phyloP scores from a whole-genome alignment of 345 rosid species.

The Salix arbutifolia region DNA sequence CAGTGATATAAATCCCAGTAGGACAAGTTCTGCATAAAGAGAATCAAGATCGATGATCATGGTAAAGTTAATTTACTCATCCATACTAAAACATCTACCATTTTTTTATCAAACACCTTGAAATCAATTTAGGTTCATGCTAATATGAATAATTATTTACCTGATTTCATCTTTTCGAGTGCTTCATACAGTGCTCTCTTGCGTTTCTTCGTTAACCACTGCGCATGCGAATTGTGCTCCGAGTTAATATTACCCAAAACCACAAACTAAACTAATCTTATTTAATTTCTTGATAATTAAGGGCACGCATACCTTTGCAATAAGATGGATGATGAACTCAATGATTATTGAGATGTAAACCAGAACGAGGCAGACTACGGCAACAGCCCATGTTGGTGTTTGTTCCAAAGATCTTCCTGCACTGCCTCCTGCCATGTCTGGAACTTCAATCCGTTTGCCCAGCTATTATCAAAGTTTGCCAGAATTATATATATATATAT shows the following conservation, averaged over 20 bases:
- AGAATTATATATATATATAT: too few species aligned
- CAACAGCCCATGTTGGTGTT: slow-evolving; percentile 76
- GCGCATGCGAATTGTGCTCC: not conserved
- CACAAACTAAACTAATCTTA: too few species aligned
- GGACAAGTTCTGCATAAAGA: slow-evolving; percentile 62
- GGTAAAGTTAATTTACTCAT: not conserved
- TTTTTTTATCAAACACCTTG: too few species aligned
- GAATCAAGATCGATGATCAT: not conserved
- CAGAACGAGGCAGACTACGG: slow-evolving; percentile 52
- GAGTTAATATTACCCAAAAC: too few species aligned
- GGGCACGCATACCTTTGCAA: slow-evolving; percentile 41
- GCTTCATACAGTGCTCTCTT: slow-evolving; percentile 26
- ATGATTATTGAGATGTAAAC: slow-evolving; percentile 48
- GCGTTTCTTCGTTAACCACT: slow-evolving; percentile 26
- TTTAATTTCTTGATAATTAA: not conserved
- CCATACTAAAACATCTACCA: too few species aligned
- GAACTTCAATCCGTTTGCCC: too few species aligned
- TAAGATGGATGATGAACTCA: slow-evolving; percentile 51
- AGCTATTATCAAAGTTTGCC: too few species aligned
- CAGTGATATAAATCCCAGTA: slow-evolving; percentile 81
- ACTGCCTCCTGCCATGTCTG: slow-evolving; percentile 41
- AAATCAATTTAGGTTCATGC: not conserved
- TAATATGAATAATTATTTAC: not conserved
- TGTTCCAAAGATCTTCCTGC: slow-evolving; percentile 51
- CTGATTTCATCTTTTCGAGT: slow-evolving; percentile 31